These are phyloP conservation scores for Cladophialophora chaetospira DNA, from an alignment of 2,329 filamentous ascomycete genomes.

Conservation along the genomic window DNA sequence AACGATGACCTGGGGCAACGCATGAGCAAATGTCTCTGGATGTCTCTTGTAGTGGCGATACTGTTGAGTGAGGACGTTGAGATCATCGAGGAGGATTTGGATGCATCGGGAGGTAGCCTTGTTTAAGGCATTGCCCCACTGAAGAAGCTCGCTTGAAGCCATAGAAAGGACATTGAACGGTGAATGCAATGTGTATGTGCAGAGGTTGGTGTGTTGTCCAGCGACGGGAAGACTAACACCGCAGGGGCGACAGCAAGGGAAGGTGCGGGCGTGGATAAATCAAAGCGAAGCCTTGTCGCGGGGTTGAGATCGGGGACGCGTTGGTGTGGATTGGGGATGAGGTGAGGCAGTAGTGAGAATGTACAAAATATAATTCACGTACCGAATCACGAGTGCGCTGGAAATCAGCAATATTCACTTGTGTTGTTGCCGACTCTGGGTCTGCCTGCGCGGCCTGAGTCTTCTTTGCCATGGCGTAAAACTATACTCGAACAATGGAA, in stretches of 20 bases:
- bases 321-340: constrained; percentile 29
- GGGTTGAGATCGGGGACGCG: constrained; percentile 19
- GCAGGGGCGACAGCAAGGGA: constrained; percentile 14
- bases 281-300: constrained; percentile 18
- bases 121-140: constrained; percentile 3
- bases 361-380: constrained; percentile 47
- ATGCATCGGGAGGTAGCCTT: constrained; percentile 6
- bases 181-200: background rate
- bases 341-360: background rate
- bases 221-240: background rate
- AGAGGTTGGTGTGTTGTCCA: background rate
- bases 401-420: constrained; percentile 70
- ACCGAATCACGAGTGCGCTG: constrained; percentile 79
- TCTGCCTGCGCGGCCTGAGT: constrained; percentile 33
- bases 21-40: constrained; percentile 42
- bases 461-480: constrained; percentile 31
- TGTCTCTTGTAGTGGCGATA: constrained; percentile 8
- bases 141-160: constrained; percentile 3
- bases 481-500: background rate
- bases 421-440: constrained; percentile 32
- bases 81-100: constrained; percentile 9
- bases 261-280: constrained; percentile 5
- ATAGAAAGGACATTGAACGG: constrained; percentile 7
- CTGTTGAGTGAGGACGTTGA: constrained; percentile 8
- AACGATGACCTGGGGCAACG: constrained; percentile 64